Base-by-base conservation (phyloP, 495 filamentous ascomycete species). In the Apiosordaria backusii region DNA sequence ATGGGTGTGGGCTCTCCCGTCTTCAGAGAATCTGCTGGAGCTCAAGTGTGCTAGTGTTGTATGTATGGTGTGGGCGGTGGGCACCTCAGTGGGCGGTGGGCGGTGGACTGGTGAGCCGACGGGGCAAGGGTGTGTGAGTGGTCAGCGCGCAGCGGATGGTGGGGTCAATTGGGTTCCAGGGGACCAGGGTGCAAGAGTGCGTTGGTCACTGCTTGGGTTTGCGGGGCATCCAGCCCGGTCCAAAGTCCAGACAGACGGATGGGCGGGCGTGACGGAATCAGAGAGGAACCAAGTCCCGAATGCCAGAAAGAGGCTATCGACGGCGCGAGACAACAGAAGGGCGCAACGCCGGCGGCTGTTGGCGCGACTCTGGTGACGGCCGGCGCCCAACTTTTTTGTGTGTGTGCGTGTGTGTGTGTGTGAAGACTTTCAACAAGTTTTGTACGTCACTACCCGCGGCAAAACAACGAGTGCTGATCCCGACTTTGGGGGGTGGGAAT, bases 331-430 rank as follows among this genome's bases (percentile, higher is more conserved):
- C 6, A 45, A 50, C 57, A 45, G 24, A 6, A 25, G 29, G 45
- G 59, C 59, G 27, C 59, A 61, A 61, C 59, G 26, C 59, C 45
- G 59, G 59, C 59, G 59, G 59, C 59, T 35, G 59, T 61, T 61
- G 24, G 59, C 59, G 59, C 21, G 59, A 35, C 16, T 18, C 5
- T 3, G 2, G 24, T 40, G 24, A 61, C 59, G 16, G 59, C 24
- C 59, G 59, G 59, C 59, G 59, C 59, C 26, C 22, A 26, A 21
- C 53, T 25, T 4, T 24, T 21, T 15, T 58, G 23, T n/a, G n/a
- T n/a, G n/a, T n/a, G n/a, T n/a, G n/a, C n/a, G n/a, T n/a, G n/a
- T n/a, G n/a, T n/a, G n/a, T n/a, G n/a, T n/a, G n/a, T n/a, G n/a
- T n/a, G n/a, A n/a, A n/a, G 57, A 1, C 2, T 59, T 27, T 15